phyloP scores from a whole-genome alignment of 306 rosid species.

The Fragaria vesca region DNA sequence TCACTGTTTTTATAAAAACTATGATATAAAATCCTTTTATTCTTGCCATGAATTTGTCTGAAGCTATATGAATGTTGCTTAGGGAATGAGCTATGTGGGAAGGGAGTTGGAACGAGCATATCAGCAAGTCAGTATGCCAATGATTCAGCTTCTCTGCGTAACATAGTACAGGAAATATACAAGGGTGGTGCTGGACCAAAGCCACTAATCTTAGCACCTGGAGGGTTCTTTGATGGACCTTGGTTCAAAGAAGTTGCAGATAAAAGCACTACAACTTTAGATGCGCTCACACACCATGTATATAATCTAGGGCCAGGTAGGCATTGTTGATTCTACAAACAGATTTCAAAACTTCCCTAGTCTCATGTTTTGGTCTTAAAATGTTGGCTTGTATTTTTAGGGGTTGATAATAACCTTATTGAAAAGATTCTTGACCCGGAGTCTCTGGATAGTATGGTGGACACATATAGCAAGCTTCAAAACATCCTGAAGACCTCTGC shows the following conservation, averaged over 20 bases:
- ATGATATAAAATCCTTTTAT: neutral
- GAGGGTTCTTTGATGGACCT: slow-evolving; percentile 75
- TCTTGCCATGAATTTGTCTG: neutral
- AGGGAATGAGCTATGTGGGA: slow-evolving; percentile 90
- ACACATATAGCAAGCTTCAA: slow-evolving; percentile 57
- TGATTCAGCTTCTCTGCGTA: slow-evolving; percentile 52
- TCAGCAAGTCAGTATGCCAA: slow-evolving; percentile 65
- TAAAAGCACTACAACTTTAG: slow-evolving; percentile 42
- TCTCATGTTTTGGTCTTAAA: slow-evolving; percentile 13
- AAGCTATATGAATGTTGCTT: slow-evolving; percentile 6
- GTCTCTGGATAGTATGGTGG: slow-evolving; percentile 54
- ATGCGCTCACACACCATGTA: slow-evolving; percentile 75
- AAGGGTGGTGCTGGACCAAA: slow-evolving; percentile 36
- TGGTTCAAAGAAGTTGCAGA: slow-evolving; percentile 65
- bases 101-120: slow-evolving; percentile 70
- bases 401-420: slow-evolving; percentile 61
- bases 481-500: slow-evolving; percentile 45
- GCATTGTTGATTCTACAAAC: slow-evolving; percentile 29
- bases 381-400: slow-evolving; percentile 33
- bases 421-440: slow-evolving; percentile 69
- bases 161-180: slow-evolving; percentile 50
- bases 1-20: neutral
- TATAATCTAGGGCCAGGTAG: slow-evolving; percentile 97
- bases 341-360: neutral
- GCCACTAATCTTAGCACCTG: slow-evolving; percentile 83